A percentile compares a stretch with the other conserved stretches of the same genome.
These are phyloP conservation scores for Lentinula detonsa DNA, from an alignment of 768 basidiomycete genomes.

Conservation along the genomic window DNA sequence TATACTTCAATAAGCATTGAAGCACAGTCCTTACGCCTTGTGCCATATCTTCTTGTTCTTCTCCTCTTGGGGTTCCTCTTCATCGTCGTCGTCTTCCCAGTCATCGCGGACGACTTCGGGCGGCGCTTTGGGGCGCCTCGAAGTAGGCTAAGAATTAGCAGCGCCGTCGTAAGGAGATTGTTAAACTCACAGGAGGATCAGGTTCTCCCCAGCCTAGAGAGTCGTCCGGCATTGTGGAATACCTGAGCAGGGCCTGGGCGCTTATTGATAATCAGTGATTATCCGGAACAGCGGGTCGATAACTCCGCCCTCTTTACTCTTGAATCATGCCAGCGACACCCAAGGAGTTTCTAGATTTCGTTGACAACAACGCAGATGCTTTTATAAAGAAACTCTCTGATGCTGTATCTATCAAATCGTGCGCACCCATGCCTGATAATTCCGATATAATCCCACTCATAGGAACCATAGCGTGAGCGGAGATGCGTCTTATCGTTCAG, in stretches of 20 bases:
- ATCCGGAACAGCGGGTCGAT: background rate
- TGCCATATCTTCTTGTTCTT: constrained; percentile 58
- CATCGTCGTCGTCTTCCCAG: constrained; percentile 54
- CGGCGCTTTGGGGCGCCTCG: constrained; percentile 1
- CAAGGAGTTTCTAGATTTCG: constrained; percentile 37
- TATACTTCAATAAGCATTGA: constrained; percentile 3
- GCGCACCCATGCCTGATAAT: background rate
- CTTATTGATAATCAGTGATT: background rate
- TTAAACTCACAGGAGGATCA: constrained; percentile 1
- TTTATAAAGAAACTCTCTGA: constrained; percentile 78
- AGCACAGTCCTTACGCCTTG: constrained; percentile 49
- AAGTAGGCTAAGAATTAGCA: background rate
- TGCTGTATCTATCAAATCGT: constrained; percentile 72
- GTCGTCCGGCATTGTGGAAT: background rate
- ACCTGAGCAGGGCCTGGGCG: background rate
- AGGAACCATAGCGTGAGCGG: constrained; percentile 49
- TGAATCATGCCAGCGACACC: constrained; percentile 39
- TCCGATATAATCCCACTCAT: background rate
- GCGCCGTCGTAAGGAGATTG: too few species aligned
- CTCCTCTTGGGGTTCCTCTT: constrained; percentile 30
- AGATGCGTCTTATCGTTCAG: constrained; percentile 62
- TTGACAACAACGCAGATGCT: constrained; percentile 63
- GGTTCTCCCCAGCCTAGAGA: constrained; percentile 1
- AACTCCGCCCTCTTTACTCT: background rate
- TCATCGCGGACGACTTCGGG: constrained; percentile 34